Base-by-base conservation (phyloP, 2,329 filamentous ascomycete species). In the Aspergillus glaucus region DNA sequence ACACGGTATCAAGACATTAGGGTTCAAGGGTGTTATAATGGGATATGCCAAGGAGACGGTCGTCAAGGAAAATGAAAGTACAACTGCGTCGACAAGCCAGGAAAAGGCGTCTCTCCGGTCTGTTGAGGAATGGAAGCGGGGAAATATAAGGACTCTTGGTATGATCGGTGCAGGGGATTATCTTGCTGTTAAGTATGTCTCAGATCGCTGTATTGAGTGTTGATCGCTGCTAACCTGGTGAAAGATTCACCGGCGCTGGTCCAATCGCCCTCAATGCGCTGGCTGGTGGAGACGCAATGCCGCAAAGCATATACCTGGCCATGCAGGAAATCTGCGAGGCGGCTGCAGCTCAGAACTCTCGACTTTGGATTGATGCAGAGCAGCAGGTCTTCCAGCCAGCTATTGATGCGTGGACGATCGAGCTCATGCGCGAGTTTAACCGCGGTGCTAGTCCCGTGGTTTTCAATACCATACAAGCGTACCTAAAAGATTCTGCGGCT, bases 311-410 rank as follows among this genome's bases (percentile, higher is more conserved):
- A 37, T 24, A 55, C 12, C 49, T 59, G 4, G 70, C 71, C 4
- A 68, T 75, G 55, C 55, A 60, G 9, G 57, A 58, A 19, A 70
- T 74, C 40, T 68, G 69, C 49, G 53, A 64, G 19, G 53, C 60
- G 5, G 65, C 70, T 3, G 59, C 59, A 32, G 52, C 57, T 4
- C 63, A 67, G 50, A 62, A 61, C 10, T 66, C 63, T 34, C 60
- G 71, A 2, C 60, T 77, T n/a, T 73, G 70, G 66, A 65, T 76
- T 40, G 75, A 77, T 51, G 72, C 75, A 1, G 75, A 77, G 54
- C 73, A 76, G 48, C 68, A 75, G 54, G 57, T 65, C 6, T 61
- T 75, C 9, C 74, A 77, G 54, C 47, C 56, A 1, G 58, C 66
- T 3, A 76, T 77, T 46, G 73, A 76, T 47, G 48, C 53, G 5